Percentiles rank a stretch among this genome's conserved stretches.
These are phyloP conservation scores for Syzygium syzygioides DNA, from an alignment of 441 rosid genomes.

Conservation along the genomic window DNA sequence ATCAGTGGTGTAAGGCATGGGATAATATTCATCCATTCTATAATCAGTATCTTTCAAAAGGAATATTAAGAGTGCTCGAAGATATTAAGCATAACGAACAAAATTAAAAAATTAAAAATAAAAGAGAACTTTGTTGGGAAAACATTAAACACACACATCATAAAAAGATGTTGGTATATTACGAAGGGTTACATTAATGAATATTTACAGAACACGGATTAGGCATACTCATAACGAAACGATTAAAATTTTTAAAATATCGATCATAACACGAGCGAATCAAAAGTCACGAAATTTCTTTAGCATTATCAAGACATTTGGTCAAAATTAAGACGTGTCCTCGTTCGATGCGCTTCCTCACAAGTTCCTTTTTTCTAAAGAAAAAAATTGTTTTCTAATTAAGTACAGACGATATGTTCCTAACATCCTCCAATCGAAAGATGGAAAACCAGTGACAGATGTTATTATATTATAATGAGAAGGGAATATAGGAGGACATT, in stretches of 20 bases:
- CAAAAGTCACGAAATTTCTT: not conserved
- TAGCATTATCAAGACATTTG: not conserved
- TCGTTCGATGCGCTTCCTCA: not conserved
- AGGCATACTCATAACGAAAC: not conserved
- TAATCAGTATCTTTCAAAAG: not conserved
- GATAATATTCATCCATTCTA: not conserved
- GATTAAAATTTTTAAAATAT: not conserved
- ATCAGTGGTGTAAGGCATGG: not conserved
- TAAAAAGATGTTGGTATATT: not conserved
- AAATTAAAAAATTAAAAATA: not conserved
- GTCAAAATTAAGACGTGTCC: not conserved
- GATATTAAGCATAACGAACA: not conserved
- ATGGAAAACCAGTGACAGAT: not conserved
- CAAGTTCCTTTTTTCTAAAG: not conserved
- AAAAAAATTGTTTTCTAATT: rapidly evolving
- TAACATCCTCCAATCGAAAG: not conserved
- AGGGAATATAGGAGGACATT: constrained; percentile 15
- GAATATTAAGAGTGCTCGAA: not conserved
- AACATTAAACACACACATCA: not conserved
- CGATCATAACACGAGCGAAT: not conserved
- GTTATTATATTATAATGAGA: not conserved
- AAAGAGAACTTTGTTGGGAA: not conserved
- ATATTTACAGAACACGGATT: not conserved
- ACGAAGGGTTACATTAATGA: rapidly evolving
- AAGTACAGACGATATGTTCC: not conserved